Conservation (phyloP, 164 flowering plant genomes). For the Houttuynia cordata region DNA sequence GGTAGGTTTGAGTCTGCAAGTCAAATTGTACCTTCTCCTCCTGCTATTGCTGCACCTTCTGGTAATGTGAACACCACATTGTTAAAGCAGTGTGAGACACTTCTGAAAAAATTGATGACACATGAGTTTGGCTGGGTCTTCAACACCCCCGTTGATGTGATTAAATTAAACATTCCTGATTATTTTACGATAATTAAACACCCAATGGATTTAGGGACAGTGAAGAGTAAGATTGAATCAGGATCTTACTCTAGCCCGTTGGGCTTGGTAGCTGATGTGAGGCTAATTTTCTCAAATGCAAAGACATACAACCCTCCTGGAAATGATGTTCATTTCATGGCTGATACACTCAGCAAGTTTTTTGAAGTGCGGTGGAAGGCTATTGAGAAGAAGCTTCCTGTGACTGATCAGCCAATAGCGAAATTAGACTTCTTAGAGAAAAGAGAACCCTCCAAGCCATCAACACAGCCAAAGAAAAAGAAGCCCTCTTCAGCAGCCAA, state of each 20-base stretch:
- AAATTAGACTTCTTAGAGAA: slow-evolving; percentile 5
- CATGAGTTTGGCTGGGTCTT: slow-evolving; percentile 56
- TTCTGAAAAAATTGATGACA: slow-evolving; percentile 39
- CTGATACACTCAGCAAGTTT: slow-evolving; percentile 38
- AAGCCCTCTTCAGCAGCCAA: slow-evolving; percentile 13
- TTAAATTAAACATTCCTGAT: slow-evolving; percentile 63
- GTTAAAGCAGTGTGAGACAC: slow-evolving; percentile 56
- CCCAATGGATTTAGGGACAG: slow-evolving; percentile 86
- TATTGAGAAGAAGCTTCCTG: slow-evolving; percentile 52
- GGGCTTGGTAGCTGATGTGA: slow-evolving; percentile 62
- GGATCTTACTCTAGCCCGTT: slow-evolving; percentile 38
- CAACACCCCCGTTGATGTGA: slow-evolving; percentile 63
- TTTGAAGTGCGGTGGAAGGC: slow-evolving; percentile 72
- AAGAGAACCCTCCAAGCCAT: slow-evolving; percentile 11
- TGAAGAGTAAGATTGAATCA: slow-evolving; percentile 35
- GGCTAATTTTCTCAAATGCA: slow-evolving; percentile 74
- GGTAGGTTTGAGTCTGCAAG: slow-evolving; percentile 18
- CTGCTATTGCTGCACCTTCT: not conserved
- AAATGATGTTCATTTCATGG: slow-evolving; percentile 60
- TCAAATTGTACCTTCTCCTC: slow-evolving; percentile 8
- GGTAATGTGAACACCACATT: slow-evolving; percentile 9
- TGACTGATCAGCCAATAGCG: slow-evolving; percentile 11
- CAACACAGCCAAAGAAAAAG: slow-evolving; percentile 28
- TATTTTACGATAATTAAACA: slow-evolving; percentile 61
- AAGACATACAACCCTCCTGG: slow-evolving; percentile 69